phyloP scores from a whole-genome alignment of 345 rosid genomes.

The Acer yangbiense region DNA sequence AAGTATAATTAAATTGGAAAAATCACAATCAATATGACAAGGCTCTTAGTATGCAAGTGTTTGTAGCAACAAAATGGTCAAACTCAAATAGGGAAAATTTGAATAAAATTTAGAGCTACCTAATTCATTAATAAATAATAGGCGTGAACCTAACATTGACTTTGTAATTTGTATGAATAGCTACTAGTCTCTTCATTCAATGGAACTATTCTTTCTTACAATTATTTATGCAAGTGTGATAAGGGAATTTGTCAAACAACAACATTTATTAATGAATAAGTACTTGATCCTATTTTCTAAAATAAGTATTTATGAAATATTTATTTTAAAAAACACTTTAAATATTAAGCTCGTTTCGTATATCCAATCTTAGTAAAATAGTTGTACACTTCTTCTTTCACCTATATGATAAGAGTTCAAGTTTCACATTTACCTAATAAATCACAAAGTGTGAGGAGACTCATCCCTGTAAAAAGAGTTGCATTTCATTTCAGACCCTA shows the following conservation, averaged over 20 bases:
- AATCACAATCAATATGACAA: conserved; percentile 2
- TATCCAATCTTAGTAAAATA: too few species aligned
- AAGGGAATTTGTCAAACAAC: neutral
- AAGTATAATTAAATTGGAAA: neutral
- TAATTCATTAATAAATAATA: neutral
- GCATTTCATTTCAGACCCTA: too few species aligned
- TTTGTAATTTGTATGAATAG: conserved; percentile 3
- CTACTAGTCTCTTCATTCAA: neutral
- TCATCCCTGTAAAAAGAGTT: too few species aligned
- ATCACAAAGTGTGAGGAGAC: too few species aligned
- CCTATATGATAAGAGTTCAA: too few species aligned
- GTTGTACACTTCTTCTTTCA: too few species aligned
- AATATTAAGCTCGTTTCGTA: too few species aligned
- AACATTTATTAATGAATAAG: neutral
- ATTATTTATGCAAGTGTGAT: neutral
- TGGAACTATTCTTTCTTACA: neutral
- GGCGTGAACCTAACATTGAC: conserved; percentile 23
- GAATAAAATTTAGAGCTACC: neutral
- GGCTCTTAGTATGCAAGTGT: neutral
- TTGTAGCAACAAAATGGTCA: neutral
- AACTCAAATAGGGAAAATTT: neutral
- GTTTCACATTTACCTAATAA: too few species aligned
- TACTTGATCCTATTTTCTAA: too few species aligned
- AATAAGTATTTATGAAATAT: too few species aligned
- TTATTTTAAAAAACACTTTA: too few species aligned